Base-by-base conservation (phyloP, 768 basidiomycete genomes). In the Pleurotus tuber-regium region DNA sequence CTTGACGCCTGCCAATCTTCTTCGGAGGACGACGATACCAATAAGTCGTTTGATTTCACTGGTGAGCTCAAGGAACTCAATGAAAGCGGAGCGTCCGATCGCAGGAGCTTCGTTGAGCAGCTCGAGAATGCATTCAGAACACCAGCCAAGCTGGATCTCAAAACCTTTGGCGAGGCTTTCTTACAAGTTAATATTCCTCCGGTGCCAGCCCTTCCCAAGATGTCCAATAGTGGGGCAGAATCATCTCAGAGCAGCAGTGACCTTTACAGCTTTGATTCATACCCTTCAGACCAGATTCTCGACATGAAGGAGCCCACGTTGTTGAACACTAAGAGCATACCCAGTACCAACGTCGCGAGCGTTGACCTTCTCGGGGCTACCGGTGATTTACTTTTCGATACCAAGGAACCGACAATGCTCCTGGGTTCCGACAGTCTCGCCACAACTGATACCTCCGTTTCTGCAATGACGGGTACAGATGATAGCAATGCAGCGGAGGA, bases 21-120 rank as follows among this genome's bases (percentile, higher is more conserved):
- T 10, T 74, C 74, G 0, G 83, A 80, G 11, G 83, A 84, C 49
- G 79, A 80, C 47, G 80, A 86, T 55, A 91, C 89, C 0, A 89
- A 84, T 69, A 86, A 79, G 59, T 87, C 84, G 1, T 92, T 92
- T 54, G 89, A 92, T 60, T 92, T 92, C 61, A 92, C 90, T 0
- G 87, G 84, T 31, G 90, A 91, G 63, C 66, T 92, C 47, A 69
- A 77, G 64, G 82, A 71, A 59, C 72, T 92, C 43, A 84, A 86
- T 48, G 83, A 87, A 57, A 84, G 82, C 4, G 85, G 86, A 28
- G 87, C 60, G 1, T 83, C 82, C 1, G 83, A 89, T 60, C 70
- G 87, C 8, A 72, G 66, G 10, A 91, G 89, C 65, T 92, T 92
- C 60, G 84, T 92, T 3, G 87, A 90, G 64, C 84, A 92, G 66